A percentile compares a stretch with the other conserved stretches of the same genome.
Conservation (phyloP, 192 early-diverging fungal genomes). For the Helicostylum pulchrum region DNA sequence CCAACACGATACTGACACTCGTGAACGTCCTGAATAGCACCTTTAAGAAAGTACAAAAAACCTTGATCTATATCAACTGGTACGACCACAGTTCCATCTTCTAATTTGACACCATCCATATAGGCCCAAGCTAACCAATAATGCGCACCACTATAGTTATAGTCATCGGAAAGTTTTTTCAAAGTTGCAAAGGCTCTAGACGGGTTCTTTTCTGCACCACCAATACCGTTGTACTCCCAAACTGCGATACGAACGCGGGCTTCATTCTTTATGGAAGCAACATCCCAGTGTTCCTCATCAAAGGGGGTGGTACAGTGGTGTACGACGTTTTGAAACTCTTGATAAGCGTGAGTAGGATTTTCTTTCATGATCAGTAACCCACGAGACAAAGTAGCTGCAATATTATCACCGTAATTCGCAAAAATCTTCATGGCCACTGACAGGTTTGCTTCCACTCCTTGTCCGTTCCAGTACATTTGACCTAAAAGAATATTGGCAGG, state of each 20-base stretch:
- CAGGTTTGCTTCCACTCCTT: not conserved
- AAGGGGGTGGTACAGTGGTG: too few relatives aligned
- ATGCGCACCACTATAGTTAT: not conserved
- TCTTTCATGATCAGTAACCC: not conserved
- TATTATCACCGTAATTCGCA: not conserved
- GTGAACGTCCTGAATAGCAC: not conserved
- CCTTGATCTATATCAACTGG: not conserved
- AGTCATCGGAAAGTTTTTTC: not conserved
- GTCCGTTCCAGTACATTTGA: constrained; percentile 5
- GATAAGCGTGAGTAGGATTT: not conserved
- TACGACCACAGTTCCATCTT: not conserved
- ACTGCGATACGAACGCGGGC: not conserved
- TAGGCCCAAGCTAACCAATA: not conserved
- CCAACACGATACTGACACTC: not conserved
- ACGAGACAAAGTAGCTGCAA: not conserved
- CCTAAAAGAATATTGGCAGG: not conserved
- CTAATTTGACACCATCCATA: not conserved
- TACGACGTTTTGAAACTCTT: not conserved
- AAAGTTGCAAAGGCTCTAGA: not conserved
- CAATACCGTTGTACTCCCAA: not conserved
- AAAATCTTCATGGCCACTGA: not conserved
- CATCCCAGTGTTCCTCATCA: not conserved
- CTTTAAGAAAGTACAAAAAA: not conserved
- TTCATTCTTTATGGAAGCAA: not conserved
- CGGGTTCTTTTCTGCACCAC: not conserved